Base-by-base conservation (phyloP, 2,329 filamentous ascomycete species). In the Penicillium sp. region DNA sequence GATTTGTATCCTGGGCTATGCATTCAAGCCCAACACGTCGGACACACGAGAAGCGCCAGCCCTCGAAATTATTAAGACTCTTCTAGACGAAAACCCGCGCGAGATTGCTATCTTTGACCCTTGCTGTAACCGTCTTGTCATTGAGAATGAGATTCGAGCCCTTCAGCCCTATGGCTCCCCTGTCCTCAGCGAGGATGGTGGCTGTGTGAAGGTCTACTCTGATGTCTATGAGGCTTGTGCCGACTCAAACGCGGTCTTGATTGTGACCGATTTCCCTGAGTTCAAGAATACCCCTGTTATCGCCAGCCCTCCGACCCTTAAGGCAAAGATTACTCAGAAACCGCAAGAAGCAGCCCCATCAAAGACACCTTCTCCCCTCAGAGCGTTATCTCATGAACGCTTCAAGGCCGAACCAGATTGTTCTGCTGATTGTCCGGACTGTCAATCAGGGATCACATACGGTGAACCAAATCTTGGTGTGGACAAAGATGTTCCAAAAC, bases 1-100 rank as follows among this genome's bases (percentile, higher is more conserved):
- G 72, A 76, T 90, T n/a, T 80, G 85, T 7, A 76, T 92, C 1
- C 78, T 91, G 7, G 88, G 88, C 4, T 90, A 86, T 61, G 85
- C 88, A 12, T 92, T 89, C 75, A 92, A 92, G 78, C 87, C 88
- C 72, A 82, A 90, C 70, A 92, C 88, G 0, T 83, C 82, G 28
- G 88, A 92, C 65, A 88, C 85, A 9, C 80, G 88, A 29, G 87
- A 90, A 66, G 84, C 82, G 42, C 84, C 86, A 0, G 85, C 86
- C 1, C 46, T 58, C 16, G 53, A 59, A 28, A 53, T 60, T 18
- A 51, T 59, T 42, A 53, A 54, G 45, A 54, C 49, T 7, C 48
- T 57, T 12, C 28, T 60, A 5, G 56, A 57, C 42, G 56, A 60
- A 16, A 54, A 54, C 4, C 53, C 56, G 3, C 48, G 52, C 15